These are phyloP conservation scores for Solanum pinnatisectum DNA, from an alignment of 257 asterid genomes.

Conservation along the genomic window DNA sequence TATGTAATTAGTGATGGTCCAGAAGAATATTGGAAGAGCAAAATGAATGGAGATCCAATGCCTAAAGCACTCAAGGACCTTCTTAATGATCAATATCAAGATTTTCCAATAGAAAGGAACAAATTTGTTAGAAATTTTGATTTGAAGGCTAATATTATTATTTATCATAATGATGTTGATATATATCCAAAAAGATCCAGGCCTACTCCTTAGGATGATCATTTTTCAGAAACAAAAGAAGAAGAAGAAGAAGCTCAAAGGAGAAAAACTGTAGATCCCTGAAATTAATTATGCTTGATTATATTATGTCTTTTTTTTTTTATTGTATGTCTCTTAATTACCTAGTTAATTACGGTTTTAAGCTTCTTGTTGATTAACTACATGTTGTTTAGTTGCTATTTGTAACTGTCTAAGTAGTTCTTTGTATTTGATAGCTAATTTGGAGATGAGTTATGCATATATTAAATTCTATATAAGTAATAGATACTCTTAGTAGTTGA, in stretches of 20 bases:
- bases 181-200: background rate
- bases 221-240: background rate
- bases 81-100: conserved; percentile 1
- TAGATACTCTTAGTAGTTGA: background rate
- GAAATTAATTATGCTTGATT: background rate
- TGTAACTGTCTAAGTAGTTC: background rate
- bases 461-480: background rate
- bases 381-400: background rate
- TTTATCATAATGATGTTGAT: conserved; percentile 41
- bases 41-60: conserved; percentile 49
- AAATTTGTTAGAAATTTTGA: conserved; percentile 38
- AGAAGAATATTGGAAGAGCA: conserved; percentile 44
- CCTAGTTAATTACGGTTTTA: background rate
- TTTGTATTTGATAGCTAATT: background rate
- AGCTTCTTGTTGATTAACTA: background rate
- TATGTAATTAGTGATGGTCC: conserved; percentile 40
- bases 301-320: background rate
- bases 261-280: background rate
- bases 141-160: conserved; percentile 34
- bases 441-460: background rate
- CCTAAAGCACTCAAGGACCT: conserved; percentile 51
- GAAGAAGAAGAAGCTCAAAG: background rate
- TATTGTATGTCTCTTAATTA: background rate
- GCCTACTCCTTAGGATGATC: background rate
- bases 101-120: background rate